Evolutionary conservation across 2,329 filamentous ascomycete genomes (phyloP).

Genomic region (Ophiostoma sp.): DNA sequence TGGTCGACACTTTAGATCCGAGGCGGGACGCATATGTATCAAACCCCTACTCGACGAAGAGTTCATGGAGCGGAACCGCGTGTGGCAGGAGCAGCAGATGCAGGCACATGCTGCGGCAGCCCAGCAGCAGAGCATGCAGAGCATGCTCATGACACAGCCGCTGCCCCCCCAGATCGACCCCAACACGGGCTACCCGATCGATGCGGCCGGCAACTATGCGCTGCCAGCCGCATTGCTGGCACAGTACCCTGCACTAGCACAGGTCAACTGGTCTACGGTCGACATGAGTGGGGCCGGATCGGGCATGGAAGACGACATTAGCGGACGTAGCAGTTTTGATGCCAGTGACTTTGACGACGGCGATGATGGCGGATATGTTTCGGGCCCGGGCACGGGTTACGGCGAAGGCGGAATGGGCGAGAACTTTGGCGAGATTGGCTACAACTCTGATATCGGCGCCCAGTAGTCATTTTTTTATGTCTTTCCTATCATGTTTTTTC

Average conservation of each 20-base stretch:
- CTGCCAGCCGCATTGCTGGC: slow-evolving; percentile 84
- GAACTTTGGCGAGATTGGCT: slow-evolving; percentile 51
- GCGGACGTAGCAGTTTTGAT: slow-evolving; percentile 75
- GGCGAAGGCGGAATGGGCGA: slow-evolving; percentile 53
- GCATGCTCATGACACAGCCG: slow-evolving; percentile 49
- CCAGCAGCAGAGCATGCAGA: slow-evolving; percentile 41
- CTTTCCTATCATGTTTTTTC: slow-evolving; percentile 6
- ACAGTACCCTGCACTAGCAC: slow-evolving; percentile 90
- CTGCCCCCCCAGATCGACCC: slow-evolving; percentile 44
- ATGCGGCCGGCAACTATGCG: slow-evolving; percentile 54
- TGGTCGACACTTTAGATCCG: slow-evolving; percentile 88
- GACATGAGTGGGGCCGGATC: slow-evolving; percentile 65
- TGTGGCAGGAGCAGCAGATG: slow-evolving; percentile 67
- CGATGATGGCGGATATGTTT: slow-evolving; percentile 64
- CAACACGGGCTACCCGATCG: slow-evolving; percentile 54
- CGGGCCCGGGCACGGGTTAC: slow-evolving; percentile 56
- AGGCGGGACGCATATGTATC: slow-evolving; percentile 93
- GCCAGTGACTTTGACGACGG: slow-evolving; percentile 71
- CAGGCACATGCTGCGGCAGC: slow-evolving; percentile 42
- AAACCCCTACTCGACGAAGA: slow-evolving; percentile 96
- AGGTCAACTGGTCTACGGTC: slow-evolving; percentile 69
- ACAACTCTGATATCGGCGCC: slow-evolving; percentile 49
- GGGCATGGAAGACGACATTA: slow-evolving; percentile 70
- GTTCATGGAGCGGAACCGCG: slow-evolving; percentile 71
- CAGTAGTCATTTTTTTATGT: slow-evolving; percentile 10